Conservation (phyloP, 2,329 filamentous ascomycete genomes). For the Colletotrichum lupini region DNA sequence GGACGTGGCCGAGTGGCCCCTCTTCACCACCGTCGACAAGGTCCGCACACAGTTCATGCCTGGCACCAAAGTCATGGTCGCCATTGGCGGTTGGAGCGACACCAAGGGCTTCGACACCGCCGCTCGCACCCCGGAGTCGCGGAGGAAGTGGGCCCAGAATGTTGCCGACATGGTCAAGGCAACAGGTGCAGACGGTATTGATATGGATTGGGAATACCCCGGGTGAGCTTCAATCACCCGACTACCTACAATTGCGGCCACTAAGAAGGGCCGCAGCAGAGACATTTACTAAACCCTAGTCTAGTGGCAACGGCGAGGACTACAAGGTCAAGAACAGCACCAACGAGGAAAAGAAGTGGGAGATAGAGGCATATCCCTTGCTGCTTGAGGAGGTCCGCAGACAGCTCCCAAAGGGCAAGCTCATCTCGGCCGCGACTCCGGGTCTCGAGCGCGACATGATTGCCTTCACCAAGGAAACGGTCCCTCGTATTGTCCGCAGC, state of each 20-base stretch:
- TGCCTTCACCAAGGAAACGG: conserved; percentile 68
- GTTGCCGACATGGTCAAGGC: conserved; percentile 70
- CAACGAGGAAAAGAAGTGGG: conserved; percentile 68
- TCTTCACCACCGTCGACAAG: conserved; percentile 63
- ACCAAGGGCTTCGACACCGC: conserved; percentile 70
- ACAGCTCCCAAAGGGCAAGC: conserved; percentile 65
- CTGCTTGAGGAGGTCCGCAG: conserved; percentile 68
- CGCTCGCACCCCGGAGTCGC: conserved; percentile 54
- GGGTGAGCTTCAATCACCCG: conserved; percentile 47
- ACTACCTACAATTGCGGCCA: background rate
- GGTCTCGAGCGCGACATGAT: conserved; percentile 74
- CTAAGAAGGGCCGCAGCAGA: background rate
- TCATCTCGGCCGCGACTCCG: conserved; percentile 76
- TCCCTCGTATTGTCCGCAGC: conserved; percentile 66
- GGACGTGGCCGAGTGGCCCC: conserved; percentile 54
- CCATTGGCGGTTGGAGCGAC: conserved; percentile 82
- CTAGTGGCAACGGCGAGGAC: conserved; percentile 74
- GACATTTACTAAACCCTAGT: background rate
- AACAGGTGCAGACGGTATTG: conserved; percentile 73
- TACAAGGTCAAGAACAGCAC: conserved; percentile 67
- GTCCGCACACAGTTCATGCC: conserved; percentile 60
- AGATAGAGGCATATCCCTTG: conserved; percentile 72
- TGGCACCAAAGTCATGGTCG: conserved; percentile 73
- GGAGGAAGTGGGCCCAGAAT: conserved; percentile 71
- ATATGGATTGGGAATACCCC: conserved; percentile 75